A percentile compares a stretch with the other conserved stretches of the same genome.
Conservation (phyloP, 2,329 filamentous ascomycete genomes). For the Biscogniauxia marginata region DNA sequence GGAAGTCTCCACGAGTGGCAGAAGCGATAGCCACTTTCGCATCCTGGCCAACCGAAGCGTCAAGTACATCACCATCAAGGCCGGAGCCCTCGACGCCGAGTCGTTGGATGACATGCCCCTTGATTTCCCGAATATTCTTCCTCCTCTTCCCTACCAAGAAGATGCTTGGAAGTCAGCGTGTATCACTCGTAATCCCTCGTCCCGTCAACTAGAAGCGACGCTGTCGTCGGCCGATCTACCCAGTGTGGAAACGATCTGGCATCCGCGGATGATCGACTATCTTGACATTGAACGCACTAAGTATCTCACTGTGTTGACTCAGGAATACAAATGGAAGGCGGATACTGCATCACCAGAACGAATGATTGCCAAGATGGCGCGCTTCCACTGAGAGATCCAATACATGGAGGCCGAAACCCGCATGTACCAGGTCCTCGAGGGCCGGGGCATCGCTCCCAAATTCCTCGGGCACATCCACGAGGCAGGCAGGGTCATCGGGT, state of each 20-base stretch:
- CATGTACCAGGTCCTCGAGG: slow-evolving; percentile 37
- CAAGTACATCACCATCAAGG: too few relatives aligned
- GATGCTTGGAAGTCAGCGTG: too few relatives aligned
- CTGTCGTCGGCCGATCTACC: slow-evolving; percentile 1
- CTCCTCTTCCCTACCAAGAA: too few relatives aligned
- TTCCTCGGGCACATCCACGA: slow-evolving; percentile 41
- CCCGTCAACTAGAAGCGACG: slow-evolving; percentile 1
- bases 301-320: slow-evolving; percentile 9
- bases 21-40: too few relatives aligned
- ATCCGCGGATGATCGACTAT: slow-evolving; percentile 11
- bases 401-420: slow-evolving; percentile 36
- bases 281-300: slow-evolving; percentile 15
- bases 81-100: too few relatives aligned
- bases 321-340: slow-evolving; percentile 7
- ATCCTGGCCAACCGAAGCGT: too few relatives aligned
- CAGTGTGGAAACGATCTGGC: slow-evolving; percentile 8
- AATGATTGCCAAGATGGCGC: slow-evolving; percentile 25
- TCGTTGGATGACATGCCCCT: too few relatives aligned
- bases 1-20: too few relatives aligned
- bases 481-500: slow-evolving; percentile 38
- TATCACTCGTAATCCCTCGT: slow-evolving; percentile 3
- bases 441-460: slow-evolving; percentile 33
- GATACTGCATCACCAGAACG: not conserved
- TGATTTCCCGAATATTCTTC: too few relatives aligned
- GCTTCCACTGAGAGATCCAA: slow-evolving; percentile 38